Evolutionary conservation across 768 basidiomycete species (phyloP).

Genomic region (Panaeolus cyanescens): DNA sequence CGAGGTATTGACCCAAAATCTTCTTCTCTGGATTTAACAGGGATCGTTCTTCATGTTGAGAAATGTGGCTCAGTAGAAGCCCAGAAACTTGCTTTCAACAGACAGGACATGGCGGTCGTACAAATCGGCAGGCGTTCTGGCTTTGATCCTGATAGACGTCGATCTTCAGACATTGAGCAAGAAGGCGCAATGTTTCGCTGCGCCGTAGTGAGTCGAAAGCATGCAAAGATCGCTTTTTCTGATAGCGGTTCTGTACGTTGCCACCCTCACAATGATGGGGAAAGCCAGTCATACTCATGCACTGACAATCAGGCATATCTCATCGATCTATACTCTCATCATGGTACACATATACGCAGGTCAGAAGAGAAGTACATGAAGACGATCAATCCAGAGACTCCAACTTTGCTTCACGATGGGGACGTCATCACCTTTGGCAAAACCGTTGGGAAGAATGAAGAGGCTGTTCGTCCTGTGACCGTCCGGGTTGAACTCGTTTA

Average conservation of each 20-base stretch:
- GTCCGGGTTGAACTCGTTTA: slow-evolving; percentile 60
- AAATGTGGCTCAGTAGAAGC: slow-evolving; percentile 45
- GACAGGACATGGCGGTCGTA: slow-evolving; percentile 49
- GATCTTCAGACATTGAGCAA: slow-evolving; percentile 38
- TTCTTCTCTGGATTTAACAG: slow-evolving; percentile 35
- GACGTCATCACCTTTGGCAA: slow-evolving; percentile 81
- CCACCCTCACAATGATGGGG: background rate
- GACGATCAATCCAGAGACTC: slow-evolving; percentile 54
- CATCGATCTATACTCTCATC: slow-evolving; percentile 72
- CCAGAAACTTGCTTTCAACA: slow-evolving; percentile 53
- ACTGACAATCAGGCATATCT: slow-evolving; percentile 57
- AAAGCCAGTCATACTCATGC: background rate
- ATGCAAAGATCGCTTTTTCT: slow-evolving; percentile 76
- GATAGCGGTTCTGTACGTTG: slow-evolving; percentile 66
- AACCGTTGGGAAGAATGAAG: slow-evolving; percentile 62
- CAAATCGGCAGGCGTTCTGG: slow-evolving; percentile 71
- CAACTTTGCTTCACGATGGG: slow-evolving; percentile 61
- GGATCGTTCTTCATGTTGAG: slow-evolving; percentile 61
- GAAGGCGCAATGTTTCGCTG: slow-evolving; percentile 69
- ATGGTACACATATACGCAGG: slow-evolving; percentile 71
- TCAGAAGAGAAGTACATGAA: slow-evolving; percentile 49
- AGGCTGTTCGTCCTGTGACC: slow-evolving; percentile 63
- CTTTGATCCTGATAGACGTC: slow-evolving; percentile 37
- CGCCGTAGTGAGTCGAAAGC: slow-evolving; percentile 76
- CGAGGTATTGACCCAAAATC: slow-evolving; percentile 12